These are phyloP conservation scores for Saturnispora quitensis DNA, from an alignment of 805 yeast species.

Conservation along the genomic window DNA sequence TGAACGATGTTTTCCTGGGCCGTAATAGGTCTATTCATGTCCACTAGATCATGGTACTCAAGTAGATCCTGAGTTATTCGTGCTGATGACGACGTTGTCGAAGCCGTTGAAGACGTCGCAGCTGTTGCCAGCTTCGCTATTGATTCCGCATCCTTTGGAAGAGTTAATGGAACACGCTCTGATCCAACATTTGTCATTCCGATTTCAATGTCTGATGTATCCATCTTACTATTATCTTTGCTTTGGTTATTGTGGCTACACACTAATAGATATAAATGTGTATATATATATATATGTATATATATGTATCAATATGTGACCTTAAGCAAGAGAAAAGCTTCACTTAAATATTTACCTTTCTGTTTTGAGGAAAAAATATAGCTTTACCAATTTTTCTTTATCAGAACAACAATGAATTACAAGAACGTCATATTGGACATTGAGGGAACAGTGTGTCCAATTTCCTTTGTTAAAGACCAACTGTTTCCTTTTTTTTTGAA, in stretches of 20 bases:
- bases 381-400: not conserved
- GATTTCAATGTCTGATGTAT: not conserved
- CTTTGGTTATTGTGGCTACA: not conserved
- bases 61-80: not conserved
- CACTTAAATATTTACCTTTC: not conserved
- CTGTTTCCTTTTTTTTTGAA: conserved; percentile 67
- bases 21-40: not conserved
- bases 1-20: not conserved
- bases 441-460: conserved; percentile 92
- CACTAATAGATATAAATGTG: not conserved
- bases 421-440: conserved; percentile 52
- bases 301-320: not conserved
- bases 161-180: not conserved
- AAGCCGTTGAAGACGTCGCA: not conserved
- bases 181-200: not conserved
- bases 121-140: not conserved
- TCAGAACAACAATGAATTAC: not conserved
- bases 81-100: not conserved
- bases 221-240: not conserved
- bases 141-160: not conserved
- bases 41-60: not conserved
- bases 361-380: not conserved
- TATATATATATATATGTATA: not conserved
- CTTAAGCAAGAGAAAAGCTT: not conserved
- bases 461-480: conserved; percentile 72